phyloP scores from a whole-genome alignment of 2,329 filamentous ascomycete species.

The Neonectria faginata region DNA sequence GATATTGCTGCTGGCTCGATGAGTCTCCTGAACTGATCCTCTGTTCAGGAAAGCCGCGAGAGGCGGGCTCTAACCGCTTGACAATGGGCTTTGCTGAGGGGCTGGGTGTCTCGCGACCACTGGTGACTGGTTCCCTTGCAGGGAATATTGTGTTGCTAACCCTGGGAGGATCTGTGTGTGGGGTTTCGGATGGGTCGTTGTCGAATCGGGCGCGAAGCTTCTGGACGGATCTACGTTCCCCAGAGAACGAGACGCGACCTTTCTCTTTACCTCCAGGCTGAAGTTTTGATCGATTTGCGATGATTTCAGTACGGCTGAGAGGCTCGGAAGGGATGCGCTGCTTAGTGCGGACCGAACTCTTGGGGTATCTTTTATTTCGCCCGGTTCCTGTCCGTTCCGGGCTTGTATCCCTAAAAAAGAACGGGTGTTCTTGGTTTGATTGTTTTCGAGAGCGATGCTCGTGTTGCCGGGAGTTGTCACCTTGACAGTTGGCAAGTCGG shows the following conservation, averaged over 20 bases:
- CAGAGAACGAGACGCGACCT: slow-evolving; percentile 4
- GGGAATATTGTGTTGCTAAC: slow-evolving; percentile 15
- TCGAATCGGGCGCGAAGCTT: slow-evolving; percentile 33
- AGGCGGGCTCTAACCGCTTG: slow-evolving; percentile 31
- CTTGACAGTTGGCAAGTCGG: slow-evolving; percentile 17
- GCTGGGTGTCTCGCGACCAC: background rate
- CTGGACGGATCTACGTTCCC: slow-evolving; percentile 4
- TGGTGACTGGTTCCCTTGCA: slow-evolving; percentile 25
- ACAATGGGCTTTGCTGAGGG: slow-evolving; percentile 9
- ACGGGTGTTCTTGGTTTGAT: slow-evolving; percentile 1
- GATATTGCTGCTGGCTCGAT: slow-evolving; percentile 7
- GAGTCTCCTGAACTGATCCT: slow-evolving; percentile 9
- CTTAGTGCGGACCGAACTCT: slow-evolving; percentile 18
- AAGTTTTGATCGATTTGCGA: slow-evolving; percentile 17
- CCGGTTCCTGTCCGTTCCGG: slow-evolving; percentile 29
- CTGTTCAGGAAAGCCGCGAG: slow-evolving; percentile 11
- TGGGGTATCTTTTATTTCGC: slow-evolving; percentile 21
- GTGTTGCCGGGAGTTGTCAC: background rate
- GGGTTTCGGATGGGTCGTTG: slow-evolving; percentile 25
- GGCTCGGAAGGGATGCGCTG: slow-evolving; percentile 19
- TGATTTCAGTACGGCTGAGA: slow-evolving; percentile 10
- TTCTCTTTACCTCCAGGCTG: slow-evolving; percentile 22
- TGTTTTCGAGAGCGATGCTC: slow-evolving; percentile 4
- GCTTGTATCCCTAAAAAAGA: slow-evolving; percentile 54
- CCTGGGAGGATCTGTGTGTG: slow-evolving; percentile 14